Conservation (phyloP, 345 rosid species). For the Ceriops tagal region DNA sequence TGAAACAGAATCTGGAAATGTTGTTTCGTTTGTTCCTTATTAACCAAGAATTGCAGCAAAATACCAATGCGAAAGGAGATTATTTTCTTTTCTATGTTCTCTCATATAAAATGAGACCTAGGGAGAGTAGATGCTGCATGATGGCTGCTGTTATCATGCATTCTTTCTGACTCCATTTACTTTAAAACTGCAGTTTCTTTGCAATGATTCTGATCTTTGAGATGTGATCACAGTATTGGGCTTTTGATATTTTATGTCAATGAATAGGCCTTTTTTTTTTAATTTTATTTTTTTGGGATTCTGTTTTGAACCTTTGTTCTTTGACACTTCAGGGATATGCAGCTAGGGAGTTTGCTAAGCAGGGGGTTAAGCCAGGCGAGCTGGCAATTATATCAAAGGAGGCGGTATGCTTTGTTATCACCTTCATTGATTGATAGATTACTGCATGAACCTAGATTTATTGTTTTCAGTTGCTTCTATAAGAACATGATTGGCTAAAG, state of each 20-base stretch:
- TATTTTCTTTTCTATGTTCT: too few relatives aligned
- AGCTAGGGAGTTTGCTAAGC: constrained; percentile 84
- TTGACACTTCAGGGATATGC: constrained; percentile 73
- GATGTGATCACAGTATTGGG: background rate
- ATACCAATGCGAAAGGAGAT: too few relatives aligned
- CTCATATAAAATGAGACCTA: too few relatives aligned
- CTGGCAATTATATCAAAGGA: constrained; percentile 92
- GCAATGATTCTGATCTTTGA: background rate
- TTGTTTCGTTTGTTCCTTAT: too few relatives aligned
- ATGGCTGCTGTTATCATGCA: background rate
- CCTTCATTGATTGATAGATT: background rate
- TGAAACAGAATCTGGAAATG: too few relatives aligned
- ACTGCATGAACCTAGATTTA: background rate
- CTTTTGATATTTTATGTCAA: background rate
- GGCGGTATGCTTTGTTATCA: constrained; percentile 46
- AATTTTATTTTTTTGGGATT: background rate
- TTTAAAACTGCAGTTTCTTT: background rate
- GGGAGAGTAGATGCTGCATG: background rate
- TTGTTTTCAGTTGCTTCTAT: background rate
- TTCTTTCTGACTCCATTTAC: background rate
- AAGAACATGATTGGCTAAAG: background rate
- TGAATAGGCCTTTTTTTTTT: background rate
- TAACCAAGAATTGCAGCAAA: too few relatives aligned
- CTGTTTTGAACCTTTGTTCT: background rate
- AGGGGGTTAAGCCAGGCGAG: constrained; percentile 82